Evolutionary conservation across 1,139 yeast species (phyloP), one percentile per base, ranked within the genome.

Genomic region (Dujonia santamariae): DNA sequence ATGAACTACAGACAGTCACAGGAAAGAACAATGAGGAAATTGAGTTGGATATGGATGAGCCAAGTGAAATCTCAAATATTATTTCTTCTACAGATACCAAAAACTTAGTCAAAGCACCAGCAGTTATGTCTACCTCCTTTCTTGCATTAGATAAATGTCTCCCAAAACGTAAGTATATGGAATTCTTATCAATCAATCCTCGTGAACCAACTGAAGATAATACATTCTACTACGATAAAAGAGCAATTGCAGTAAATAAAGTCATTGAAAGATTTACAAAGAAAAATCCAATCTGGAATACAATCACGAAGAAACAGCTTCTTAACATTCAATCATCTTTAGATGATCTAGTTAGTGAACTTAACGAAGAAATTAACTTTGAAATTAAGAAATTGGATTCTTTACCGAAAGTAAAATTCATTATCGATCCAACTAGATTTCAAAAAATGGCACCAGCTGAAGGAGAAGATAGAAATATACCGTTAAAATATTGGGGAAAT

Each of bases 121-220:
- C n/a, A n/a, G n/a, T n/a, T n/a, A n/a, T n/a, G n/a, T n/a, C n/a
- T n/a, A n/a, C n/a, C n/a, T 46, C 60, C 2, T 90, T 92, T 50
- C 55, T 86, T 19, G 95, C 97, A 0, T 66, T 92, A 15, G 97
- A 90, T 54, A 92, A 92, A 52, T 86, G 95, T 46, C 59, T 83
- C 1, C 86, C 86, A 0, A 59, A 66, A 12, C 63, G 94, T 12
- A 50, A 63, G 21, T 85, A 69, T 48, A 45, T 86, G 5, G 75
- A 75, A 39, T 43, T 66, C 3, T 15, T 68, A 9, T 51, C 61
- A 0, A 50, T 79, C n/a, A 38, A 45, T 12, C 17, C 63, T 54
- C 24, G 45, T 49, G 25, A 59, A 52, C 41, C 63, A 45, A 8
- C 41, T 43, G 2, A 43, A 18, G 30, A 38, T 1, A 40, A 47